A percentile compares a stretch with the other conserved stretches of the same genome.
Conservation (phyloP, 2,329 filamentous ascomycete species). For the Aspergillus sp. region DNA sequence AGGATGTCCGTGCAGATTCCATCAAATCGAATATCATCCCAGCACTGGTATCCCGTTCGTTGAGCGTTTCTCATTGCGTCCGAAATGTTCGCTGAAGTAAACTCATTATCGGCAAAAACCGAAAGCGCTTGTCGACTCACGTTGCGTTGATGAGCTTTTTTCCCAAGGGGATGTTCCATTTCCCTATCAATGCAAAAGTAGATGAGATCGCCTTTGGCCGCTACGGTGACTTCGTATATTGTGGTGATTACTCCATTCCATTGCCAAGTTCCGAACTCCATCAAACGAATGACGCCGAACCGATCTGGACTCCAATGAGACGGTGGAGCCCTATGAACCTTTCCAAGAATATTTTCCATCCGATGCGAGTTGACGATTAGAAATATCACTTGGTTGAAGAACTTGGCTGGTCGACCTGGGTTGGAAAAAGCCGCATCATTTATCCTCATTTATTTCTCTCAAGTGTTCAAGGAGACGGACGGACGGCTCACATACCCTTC, state of each 20-base stretch:
- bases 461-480: not conserved
- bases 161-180: not conserved
- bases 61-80: too few species aligned
- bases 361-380: slow-evolving; percentile 2
- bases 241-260: slow-evolving; percentile 13
- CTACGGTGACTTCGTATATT: slow-evolving; percentile 17
- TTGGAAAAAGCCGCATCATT: not conserved
- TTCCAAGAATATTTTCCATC: slow-evolving; percentile 10
- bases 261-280: slow-evolving; percentile 7
- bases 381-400: slow-evolving; percentile 6
- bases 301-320: not conserved
- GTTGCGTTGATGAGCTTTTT: not conserved
- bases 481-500: not conserved
- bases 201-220: slow-evolving; percentile 12
- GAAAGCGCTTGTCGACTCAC: slow-evolving; percentile 1
- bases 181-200: not conserved
- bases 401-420: not conserved
- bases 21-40: too few species aligned
- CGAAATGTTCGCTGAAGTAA: too few species aligned
- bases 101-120: not conserved
- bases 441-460: not conserved
- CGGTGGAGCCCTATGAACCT: slow-evolving; percentile 9
- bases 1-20: too few species aligned
- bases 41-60: too few species aligned
- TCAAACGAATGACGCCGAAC: slow-evolving; percentile 4